A percentile compares a stretch with the other conserved stretches of the same genome.
phyloP scores from a whole-genome alignment of 768 basidiomycete species.

The Termitomyces sp. region DNA sequence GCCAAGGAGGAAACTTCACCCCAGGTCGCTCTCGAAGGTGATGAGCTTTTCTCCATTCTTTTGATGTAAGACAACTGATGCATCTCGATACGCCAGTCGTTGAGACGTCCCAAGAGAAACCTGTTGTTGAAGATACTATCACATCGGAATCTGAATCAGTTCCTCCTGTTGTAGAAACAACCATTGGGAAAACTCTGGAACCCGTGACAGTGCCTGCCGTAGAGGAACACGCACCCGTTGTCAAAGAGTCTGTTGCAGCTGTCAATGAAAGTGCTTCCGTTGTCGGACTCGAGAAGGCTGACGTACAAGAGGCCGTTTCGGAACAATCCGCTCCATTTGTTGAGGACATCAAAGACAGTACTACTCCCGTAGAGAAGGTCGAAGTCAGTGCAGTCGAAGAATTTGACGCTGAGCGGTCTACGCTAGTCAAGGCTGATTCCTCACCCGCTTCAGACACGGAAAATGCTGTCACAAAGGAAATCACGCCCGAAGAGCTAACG shows the following conservation, averaged over 20 bases:
- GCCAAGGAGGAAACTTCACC: background rate
- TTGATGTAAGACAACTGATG: background rate
- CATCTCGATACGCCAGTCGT: background rate
- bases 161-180: background rate
- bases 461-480: background rate
- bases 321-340: background rate
- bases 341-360: background rate
- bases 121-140: too few species aligned
- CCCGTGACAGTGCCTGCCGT: conserved; percentile 4
- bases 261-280: background rate
- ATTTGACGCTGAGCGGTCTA: background rate
- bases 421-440: background rate
- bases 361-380: background rate
- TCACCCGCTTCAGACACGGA: background rate
- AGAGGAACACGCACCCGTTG: conserved; percentile 3
- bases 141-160: background rate
- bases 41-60: background rate
- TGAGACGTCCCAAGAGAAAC: background rate
- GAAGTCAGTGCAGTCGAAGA: background rate
- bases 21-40: background rate
- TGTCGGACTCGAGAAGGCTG: background rate
- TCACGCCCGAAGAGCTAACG: background rate
- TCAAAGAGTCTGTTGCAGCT: background rate
- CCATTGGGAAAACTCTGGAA: background rate
- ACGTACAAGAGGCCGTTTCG: background rate